These are phyloP conservation scores for Talaromyces sp. DNA, from an alignment of 2,329 filamentous ascomycete species.

Conservation along the genomic window DNA sequence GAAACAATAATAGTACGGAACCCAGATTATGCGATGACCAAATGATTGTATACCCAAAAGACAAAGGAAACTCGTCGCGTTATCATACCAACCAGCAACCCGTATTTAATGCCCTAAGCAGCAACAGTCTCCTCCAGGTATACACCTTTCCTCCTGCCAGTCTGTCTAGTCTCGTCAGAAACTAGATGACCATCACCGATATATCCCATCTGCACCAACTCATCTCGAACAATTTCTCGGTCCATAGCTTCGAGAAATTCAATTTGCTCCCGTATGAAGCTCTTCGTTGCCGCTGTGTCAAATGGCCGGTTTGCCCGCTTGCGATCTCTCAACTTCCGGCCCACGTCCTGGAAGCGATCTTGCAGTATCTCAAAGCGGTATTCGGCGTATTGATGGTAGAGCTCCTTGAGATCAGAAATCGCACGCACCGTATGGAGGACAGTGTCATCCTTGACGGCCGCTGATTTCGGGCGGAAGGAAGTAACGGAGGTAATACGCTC, in stretches of 20 bases:
- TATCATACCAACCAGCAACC: background rate
- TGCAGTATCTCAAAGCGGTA: constrained; percentile 63
- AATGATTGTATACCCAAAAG: background rate
- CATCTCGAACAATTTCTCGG: constrained; percentile 40
- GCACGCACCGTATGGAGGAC: constrained; percentile 58
- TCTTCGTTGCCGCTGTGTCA: constrained; percentile 27
- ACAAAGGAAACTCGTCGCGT: constrained; percentile 1
- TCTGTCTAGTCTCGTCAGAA: constrained; percentile 34
- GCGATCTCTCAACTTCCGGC: constrained; percentile 28
- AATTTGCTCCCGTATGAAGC: constrained; percentile 28
- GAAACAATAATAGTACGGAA: background rate
- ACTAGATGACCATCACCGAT: constrained; percentile 36
- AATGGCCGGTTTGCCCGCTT: constrained; percentile 33
- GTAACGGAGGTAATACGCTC: constrained; percentile 66
- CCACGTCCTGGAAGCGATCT: constrained; percentile 46
- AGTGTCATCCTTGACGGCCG: constrained; percentile 56
- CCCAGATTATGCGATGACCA: background rate
- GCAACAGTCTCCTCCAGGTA: constrained; percentile 10
- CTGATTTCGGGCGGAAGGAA: constrained; percentile 58
- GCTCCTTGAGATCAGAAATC: constrained; percentile 54
- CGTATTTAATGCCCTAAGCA: background rate
- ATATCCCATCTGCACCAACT: constrained; percentile 36
- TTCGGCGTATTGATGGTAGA: constrained; percentile 60
- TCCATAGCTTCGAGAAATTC: constrained; percentile 40
- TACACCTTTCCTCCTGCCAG: constrained; percentile 25